Percentiles rank a stretch among this genome's conserved stretches.
These are phyloP conservation scores for Akanthomyces uredinophilus DNA, from an alignment of 2,329 filamentous ascomycete species.

Conservation along the genomic window DNA sequence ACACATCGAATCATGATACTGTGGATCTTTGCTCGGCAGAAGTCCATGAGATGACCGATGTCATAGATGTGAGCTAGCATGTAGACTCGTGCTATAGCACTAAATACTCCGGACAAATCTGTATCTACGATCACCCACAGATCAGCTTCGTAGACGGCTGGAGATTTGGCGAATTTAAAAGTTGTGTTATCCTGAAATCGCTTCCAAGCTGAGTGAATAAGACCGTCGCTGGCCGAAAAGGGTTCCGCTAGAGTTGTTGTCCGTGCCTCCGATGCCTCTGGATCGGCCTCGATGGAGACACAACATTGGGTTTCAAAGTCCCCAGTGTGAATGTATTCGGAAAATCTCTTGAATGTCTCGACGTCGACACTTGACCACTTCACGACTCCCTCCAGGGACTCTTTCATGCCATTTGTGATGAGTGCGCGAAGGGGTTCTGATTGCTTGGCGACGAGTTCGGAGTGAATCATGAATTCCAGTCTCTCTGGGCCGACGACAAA, in stretches of 20 bases:
- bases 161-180: background rate
- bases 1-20: rapidly evolving
- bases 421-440: background rate
- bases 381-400: background rate
- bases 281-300: no score
- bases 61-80: background rate
- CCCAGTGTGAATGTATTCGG: background rate
- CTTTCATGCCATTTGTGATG: background rate
- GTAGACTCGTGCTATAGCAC: background rate
- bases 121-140: no score
- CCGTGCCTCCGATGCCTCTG: no score
- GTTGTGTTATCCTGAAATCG: no score
- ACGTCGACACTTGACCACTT: background rate
- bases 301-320: no score
- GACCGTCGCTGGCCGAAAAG: no score
- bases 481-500: background rate
- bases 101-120: no score
- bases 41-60: background rate
- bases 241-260: no score
- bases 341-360: background rate
- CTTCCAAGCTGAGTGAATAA: no score
- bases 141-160: background rate
- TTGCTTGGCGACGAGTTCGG: background rate
- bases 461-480: background rate
- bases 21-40: background rate